These are phyloP conservation scores for Nannochloris sp. DNA, from an alignment of 139 green algal species.

Conservation along the genomic window DNA sequence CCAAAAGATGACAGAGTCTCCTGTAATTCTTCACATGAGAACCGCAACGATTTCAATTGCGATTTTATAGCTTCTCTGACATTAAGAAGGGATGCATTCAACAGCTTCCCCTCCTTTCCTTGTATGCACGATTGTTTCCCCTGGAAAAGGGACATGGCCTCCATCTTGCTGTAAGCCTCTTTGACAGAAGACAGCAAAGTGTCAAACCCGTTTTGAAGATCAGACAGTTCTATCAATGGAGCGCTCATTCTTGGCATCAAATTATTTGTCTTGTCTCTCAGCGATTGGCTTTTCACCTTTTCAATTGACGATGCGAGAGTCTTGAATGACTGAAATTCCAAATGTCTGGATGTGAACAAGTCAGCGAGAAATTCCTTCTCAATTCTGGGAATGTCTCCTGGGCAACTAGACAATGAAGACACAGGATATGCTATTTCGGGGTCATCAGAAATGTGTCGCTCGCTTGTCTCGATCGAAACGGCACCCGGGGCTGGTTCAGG, in stretches of 20 bases:
- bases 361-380: constrained; percentile 4
- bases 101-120: background rate
- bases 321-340: constrained; percentile 22
- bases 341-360: constrained; percentile 17
- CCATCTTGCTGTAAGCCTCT: constrained; percentile 3
- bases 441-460: too few relatives aligned
- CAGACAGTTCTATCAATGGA: background rate
- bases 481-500: too few relatives aligned
- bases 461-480: too few relatives aligned
- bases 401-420: constrained; percentile 8
- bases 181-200: background rate
- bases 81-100: background rate
- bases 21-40: constrained; percentile 7
- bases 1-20: background rate
- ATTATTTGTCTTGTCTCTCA: background rate
- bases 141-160: constrained; percentile 29
- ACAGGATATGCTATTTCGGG: background rate
- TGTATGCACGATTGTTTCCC: background rate
- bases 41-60: constrained; percentile 23
- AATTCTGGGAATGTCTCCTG: constrained; percentile 9
- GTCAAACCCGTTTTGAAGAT: background rate
- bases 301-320: constrained; percentile 8
- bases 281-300: background rate
- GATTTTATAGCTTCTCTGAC: constrained; percentile 12
- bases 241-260: background rate